Evolutionary conservation across 768 basidiomycete genomes (phyloP).

Genomic region (Megacollybia marginata): DNA sequence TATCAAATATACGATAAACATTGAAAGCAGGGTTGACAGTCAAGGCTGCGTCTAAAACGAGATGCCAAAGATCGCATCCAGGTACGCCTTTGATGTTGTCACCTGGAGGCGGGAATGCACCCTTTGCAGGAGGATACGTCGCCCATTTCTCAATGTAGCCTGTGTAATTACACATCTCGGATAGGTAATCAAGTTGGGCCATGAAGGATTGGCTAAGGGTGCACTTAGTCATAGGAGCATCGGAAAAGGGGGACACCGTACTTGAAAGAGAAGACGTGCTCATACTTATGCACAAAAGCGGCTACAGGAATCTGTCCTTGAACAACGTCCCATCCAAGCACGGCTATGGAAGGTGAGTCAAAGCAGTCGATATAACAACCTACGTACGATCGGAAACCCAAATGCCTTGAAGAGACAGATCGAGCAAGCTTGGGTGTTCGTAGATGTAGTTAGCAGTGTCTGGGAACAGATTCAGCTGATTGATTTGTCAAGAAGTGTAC

Average conservation of each 20-base stretch:
- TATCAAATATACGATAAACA: slow-evolving; percentile 73
- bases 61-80: slow-evolving; percentile 64
- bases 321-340: slow-evolving; percentile 54
- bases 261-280: slow-evolving; percentile 69
- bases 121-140: slow-evolving; percentile 52
- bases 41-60: slow-evolving; percentile 58
- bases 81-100: slow-evolving; percentile 33
- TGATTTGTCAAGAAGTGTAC: slow-evolving; percentile 10
- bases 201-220: slow-evolving; percentile 51
- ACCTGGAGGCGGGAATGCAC: slow-evolving; percentile 59
- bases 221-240: background rate
- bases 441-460: slow-evolving; percentile 75
- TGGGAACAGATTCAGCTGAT: slow-evolving; percentile 15
- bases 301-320: slow-evolving; percentile 68
- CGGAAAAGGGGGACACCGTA: slow-evolving; percentile 19
- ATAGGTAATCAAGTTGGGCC: slow-evolving; percentile 43
- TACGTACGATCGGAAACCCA: slow-evolving; percentile 66
- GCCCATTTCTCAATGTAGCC: slow-evolving; percentile 55
- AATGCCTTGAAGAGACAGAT: slow-evolving; percentile 57
- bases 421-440: slow-evolving; percentile 40
- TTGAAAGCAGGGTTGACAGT: slow-evolving; percentile 69
- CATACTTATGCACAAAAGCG: slow-evolving; percentile 65
- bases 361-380: background rate
- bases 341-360: slow-evolving; percentile 27
- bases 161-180: slow-evolving; percentile 52